Evolutionary conservation across 495 filamentous ascomycete genomes (phyloP).

Genomic region (Opeltia flavorubescens): DNA sequence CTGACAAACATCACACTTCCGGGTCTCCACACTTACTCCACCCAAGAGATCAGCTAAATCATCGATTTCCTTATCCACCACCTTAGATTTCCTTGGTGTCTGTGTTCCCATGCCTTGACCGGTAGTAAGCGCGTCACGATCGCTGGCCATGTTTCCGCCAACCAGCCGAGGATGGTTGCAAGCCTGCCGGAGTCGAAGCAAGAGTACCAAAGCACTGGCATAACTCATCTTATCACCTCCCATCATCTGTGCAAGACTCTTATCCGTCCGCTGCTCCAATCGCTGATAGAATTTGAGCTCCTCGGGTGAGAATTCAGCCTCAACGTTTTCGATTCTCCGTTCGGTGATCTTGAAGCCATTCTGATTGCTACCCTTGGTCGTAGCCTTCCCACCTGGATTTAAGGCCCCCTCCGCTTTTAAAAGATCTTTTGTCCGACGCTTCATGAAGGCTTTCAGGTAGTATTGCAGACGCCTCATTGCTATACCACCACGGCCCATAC

Average conservation of each 20-base stretch:
- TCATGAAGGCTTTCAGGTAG: constrained; percentile 86
- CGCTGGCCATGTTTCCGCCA: constrained; percentile 67
- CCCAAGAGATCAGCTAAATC: constrained; percentile 75
- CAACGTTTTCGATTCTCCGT: constrained; percentile 70
- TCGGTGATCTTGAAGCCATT: constrained; percentile 73
- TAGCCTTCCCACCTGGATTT: constrained; percentile 50
- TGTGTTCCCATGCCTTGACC: constrained; percentile 34
- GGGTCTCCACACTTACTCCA: constrained; percentile 63
- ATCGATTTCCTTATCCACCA: constrained; percentile 50
- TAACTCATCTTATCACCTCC: constrained; percentile 56
- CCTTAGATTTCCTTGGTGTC: constrained; percentile 31
- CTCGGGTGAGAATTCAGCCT: constrained; percentile 61
- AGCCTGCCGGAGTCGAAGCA: constrained; percentile 77
- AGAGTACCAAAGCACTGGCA: constrained; percentile 71
- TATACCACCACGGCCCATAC: constrained; percentile 68
- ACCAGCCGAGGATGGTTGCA: constrained; percentile 89
- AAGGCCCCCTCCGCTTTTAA: constrained; percentile 69
- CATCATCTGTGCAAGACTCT: constrained; percentile 80
- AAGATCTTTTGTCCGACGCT: constrained; percentile 89
- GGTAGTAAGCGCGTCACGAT: constrained; percentile 67
- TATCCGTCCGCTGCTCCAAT: constrained; percentile 70
- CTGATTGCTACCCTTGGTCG: constrained; percentile 27
- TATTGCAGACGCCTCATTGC: constrained; percentile 79
- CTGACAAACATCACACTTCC: constrained; percentile 83
- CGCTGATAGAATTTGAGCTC: constrained; percentile 77